phyloP scores from a whole-genome alignment of 352 stramenopile genomes.

The Phytophthora fragariae region DNA sequence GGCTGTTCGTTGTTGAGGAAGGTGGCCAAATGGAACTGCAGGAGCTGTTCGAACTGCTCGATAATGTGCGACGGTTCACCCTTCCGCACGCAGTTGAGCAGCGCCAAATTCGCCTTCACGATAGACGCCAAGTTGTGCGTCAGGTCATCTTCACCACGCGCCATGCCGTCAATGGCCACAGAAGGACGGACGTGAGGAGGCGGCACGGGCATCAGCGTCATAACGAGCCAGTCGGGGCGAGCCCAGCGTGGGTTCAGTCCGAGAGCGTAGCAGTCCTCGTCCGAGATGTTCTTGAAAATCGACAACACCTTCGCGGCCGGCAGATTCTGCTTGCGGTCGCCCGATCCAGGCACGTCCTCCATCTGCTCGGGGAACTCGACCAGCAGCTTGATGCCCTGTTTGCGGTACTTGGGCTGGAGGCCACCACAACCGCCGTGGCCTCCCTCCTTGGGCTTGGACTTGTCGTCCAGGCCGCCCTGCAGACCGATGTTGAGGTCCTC shows the following conservation, averaged over 20 bases:
- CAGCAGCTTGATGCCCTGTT: constrained; percentile 95
- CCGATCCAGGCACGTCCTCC: constrained; percentile 93
- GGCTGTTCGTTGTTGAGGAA: constrained; percentile 99
- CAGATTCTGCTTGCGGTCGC: constrained; percentile 97
- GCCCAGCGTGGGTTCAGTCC: constrained; percentile 96
- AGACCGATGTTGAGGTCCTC: constrained; percentile 89
- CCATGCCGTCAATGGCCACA: constrained; percentile 95
- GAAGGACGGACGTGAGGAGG: constrained; percentile 98
- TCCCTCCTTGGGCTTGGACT: constrained; percentile 83
- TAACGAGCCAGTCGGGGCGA: constrained; percentile 98
- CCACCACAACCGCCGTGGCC: constrained; percentile 83
- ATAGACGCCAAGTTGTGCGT: constrained; percentile 99
- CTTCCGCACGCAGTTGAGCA: constrained; percentile 96
- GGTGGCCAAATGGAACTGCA: constrained; percentile 89
- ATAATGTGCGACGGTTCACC: constrained; percentile 97
- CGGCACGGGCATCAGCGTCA: constrained; percentile 98
- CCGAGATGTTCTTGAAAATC: constrained; percentile 98
- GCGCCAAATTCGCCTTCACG: constrained; percentile 97
- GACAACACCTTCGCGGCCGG: constrained; percentile 95
- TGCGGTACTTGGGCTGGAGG: constrained; percentile 96
- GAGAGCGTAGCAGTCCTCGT: constrained; percentile 96
- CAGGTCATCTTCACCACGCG: constrained; percentile 97
- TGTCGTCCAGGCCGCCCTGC: constrained; percentile 83
- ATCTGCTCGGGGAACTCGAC: constrained; percentile 96
- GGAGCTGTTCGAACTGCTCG: constrained; percentile 91